Percentiles rank a stretch among this genome's conserved stretches.
These are phyloP conservation scores for Mucor saturninus DNA, from an alignment of 371 early-diverging fungal genomes.

Conservation along the genomic window DNA sequence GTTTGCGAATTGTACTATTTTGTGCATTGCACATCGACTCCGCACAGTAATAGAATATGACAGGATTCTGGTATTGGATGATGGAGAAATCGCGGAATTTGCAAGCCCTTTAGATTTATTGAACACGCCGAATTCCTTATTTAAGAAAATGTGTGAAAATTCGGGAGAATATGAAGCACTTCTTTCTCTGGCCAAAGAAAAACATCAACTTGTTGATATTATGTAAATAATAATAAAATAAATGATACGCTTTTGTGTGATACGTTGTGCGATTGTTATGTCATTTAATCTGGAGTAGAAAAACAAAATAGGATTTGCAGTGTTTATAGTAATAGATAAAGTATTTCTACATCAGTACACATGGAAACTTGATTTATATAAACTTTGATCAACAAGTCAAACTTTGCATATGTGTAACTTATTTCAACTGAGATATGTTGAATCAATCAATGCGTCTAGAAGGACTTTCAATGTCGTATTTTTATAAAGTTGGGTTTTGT, in stretches of 20 bases:
- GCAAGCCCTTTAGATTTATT: constrained; percentile 69
- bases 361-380: constrained; percentile 1
- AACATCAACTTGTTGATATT: constrained; percentile 22
- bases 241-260: too few species aligned
- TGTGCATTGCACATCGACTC: constrained; percentile 83
- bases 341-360: constrained; percentile 11
- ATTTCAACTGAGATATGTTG: constrained; percentile 23
- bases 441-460: constrained; percentile 11
- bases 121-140: constrained; percentile 52
- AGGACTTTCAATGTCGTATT: not conserved
- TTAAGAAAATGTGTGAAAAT: constrained; percentile 71
- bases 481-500: not conserved
- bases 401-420: constrained; percentile 12
- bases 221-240: not conserved
- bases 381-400: constrained; percentile 1
- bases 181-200: constrained; percentile 36
- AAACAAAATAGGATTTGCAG: too few species aligned
- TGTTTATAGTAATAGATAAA: not conserved
- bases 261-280: too few species aligned
- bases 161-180: constrained; percentile 62
- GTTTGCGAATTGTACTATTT: constrained; percentile 64
- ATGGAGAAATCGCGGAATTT: constrained; percentile 79
- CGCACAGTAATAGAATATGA: constrained; percentile 93
- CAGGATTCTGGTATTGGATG: constrained; percentile 81
- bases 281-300: too few species aligned